These are phyloP conservation scores for Biscogniauxia marginata DNA, from an alignment of 2,329 filamentous ascomycete genomes.

Conservation along the genomic window DNA sequence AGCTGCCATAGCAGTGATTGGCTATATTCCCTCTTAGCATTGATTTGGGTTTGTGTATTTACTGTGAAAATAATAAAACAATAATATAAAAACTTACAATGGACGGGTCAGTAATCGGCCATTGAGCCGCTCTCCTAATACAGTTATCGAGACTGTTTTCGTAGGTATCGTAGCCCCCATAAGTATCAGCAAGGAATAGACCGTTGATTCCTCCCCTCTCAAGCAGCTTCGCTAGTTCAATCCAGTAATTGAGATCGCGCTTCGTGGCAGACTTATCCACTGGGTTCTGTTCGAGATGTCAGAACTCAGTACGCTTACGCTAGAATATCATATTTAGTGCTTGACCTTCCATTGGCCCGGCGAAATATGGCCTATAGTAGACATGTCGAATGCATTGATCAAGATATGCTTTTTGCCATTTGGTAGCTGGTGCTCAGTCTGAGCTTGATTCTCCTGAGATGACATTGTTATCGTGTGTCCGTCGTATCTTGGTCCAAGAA, in stretches of 20 bases:
- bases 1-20: conserved; percentile 64
- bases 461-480: background rate
- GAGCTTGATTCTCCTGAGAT: background rate
- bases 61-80: too few species aligned
- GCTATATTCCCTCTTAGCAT: conserved; percentile 34
- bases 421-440: background rate
- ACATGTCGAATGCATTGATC: conserved; percentile 67
- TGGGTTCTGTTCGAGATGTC: conserved; percentile 47
- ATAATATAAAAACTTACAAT: conserved; percentile 48
- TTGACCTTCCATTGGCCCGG: conserved; percentile 70
- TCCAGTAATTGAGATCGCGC: conserved; percentile 60
- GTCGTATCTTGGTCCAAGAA: too few species aligned
- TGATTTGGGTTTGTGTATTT: background rate
- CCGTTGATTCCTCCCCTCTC: conserved; percentile 63
- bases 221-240: conserved; percentile 60
- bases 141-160: conserved; percentile 58
- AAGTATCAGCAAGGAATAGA: conserved; percentile 65
- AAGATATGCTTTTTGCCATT: conserved; percentile 52
- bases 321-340: too few species aligned
- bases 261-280: conserved; percentile 61
- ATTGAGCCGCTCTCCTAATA: conserved; percentile 61
- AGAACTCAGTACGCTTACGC: conserved; percentile 11
- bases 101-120: conserved; percentile 63
- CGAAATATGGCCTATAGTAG: conserved; percentile 61
- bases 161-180: conserved; percentile 63